Conservation (phyloP, 306 rosid species). For the Corylus avellana region DNA sequence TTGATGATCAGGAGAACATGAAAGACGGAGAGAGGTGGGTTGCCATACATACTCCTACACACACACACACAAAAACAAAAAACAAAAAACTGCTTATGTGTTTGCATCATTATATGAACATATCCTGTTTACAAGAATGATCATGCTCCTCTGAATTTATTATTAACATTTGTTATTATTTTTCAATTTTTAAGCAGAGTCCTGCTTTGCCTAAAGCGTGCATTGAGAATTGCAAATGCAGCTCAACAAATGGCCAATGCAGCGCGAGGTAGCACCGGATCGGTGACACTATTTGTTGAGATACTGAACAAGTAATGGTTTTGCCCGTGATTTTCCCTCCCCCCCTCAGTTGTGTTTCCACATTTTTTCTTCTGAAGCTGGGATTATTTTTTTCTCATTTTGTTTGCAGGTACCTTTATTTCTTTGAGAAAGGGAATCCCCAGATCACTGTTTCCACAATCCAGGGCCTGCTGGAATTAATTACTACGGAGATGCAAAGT, state of each 20-base stretch:
- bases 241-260: constrained; percentile 92
- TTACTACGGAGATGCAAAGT: constrained; percentile 85
- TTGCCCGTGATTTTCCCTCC: not conserved
- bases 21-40: constrained; percentile 97
- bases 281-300: constrained; percentile 85
- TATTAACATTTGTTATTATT: constrained; percentile 9
- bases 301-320: constrained; percentile 81
- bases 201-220: constrained; percentile 84
- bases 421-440: constrained; percentile 91
- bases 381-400: constrained; percentile 11
- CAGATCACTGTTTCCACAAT: constrained; percentile 78
- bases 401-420: constrained; percentile 80
- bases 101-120: constrained; percentile 5
- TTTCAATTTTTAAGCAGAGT: constrained; percentile 54
- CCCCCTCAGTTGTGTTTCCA: constrained; percentile 1
- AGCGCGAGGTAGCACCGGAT: constrained; percentile 80
- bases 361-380: not conserved
- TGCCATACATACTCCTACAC: constrained; percentile 14
- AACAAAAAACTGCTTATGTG: not conserved
- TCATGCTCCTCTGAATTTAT: not conserved
- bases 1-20: constrained; percentile 81
- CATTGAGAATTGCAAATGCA: constrained; percentile 89
- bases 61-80: not conserved
- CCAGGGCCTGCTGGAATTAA: constrained; percentile 79
- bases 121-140: not conserved